A percentile compares a stretch with the other conserved stretches of the same genome.
These are phyloP conservation scores for Mallotus repandus DNA, from an alignment of 441 rosid genomes.

Conservation along the genomic window DNA sequence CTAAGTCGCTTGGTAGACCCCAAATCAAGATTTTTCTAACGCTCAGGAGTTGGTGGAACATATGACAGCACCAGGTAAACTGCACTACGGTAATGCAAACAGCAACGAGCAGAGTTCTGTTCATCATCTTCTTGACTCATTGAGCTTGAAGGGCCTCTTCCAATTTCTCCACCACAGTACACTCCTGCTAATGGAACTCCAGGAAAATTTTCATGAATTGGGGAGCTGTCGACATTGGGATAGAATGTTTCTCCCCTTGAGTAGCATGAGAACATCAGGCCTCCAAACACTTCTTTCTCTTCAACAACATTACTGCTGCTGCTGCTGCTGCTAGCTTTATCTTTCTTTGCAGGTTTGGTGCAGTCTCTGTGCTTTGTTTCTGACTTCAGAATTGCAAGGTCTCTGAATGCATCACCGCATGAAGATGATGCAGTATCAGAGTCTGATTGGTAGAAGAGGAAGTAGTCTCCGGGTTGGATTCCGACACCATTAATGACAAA, in stretches of 20 bases:
- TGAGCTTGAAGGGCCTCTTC: conserved; percentile 28
- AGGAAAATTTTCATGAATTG: conserved; percentile 40
- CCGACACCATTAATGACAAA: conserved; percentile 41
- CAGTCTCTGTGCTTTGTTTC: neutral
- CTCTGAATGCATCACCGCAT: conserved; percentile 19
- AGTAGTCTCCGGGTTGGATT: conserved; percentile 43
- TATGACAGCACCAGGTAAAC: conserved; percentile 39
- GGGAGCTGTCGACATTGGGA: conserved; percentile 25
- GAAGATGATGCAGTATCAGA: conserved; percentile 36
- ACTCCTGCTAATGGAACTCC: conserved; percentile 44
- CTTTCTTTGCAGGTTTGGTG: neutral
- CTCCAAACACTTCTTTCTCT: conserved; percentile 41
- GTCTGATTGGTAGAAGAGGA: conserved; percentile 50
- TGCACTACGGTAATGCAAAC: conserved; percentile 39
- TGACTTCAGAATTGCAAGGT: conserved; percentile 23
- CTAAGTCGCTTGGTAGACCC: no score
- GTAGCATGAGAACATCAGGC: conserved; percentile 45
- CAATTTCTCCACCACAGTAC: conserved; percentile 42
- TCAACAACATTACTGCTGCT: neutral
- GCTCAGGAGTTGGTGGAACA: conserved; percentile 22
- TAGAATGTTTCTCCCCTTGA: conserved; percentile 28
- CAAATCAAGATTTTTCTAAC: neutral
- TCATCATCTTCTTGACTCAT: conserved; percentile 21
- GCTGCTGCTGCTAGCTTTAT: neutral
- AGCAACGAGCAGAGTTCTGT: conserved; percentile 21